phyloP scores from a whole-genome alignment of 495 filamentous ascomycete species.

The Penicillium tannophilum region DNA sequence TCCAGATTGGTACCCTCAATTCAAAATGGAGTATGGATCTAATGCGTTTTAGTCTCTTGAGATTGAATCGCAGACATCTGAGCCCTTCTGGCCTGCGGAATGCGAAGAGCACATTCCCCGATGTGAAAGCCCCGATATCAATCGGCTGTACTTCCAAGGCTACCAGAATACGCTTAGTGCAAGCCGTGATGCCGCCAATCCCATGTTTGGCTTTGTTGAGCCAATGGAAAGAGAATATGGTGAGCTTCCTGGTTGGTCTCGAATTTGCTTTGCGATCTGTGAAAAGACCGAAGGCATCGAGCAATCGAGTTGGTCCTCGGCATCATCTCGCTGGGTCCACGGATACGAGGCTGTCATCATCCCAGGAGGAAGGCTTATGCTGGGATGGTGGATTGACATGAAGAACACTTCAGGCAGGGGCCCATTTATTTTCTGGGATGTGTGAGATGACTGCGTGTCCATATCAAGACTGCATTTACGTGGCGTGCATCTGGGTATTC shows the following conservation, averaged over 20 bases:
- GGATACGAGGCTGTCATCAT: constrained; percentile 53
- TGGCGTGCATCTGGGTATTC: background rate
- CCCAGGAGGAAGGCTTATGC: constrained; percentile 48
- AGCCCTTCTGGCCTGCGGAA: constrained; percentile 27
- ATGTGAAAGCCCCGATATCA: background rate
- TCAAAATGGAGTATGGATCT: background rate
- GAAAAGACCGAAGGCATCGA: constrained; percentile 12
- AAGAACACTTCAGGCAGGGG: constrained; percentile 34
- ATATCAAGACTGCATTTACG: background rate
- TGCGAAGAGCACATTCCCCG: constrained; percentile 27
- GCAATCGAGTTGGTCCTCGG: background rate
- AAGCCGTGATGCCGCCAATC: constrained; percentile 8
- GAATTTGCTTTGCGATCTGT: constrained; percentile 45
- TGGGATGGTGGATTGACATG: constrained; percentile 51
- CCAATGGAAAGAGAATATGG: constrained; percentile 27
- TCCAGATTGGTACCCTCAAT: too few relatives aligned
- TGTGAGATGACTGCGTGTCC: background rate
- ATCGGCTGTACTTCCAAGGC: constrained; percentile 24
- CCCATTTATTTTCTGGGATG: constrained; percentile 59
- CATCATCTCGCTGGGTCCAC: constrained; percentile 28
- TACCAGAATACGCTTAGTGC: constrained; percentile 9
- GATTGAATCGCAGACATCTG: constrained; percentile 11
- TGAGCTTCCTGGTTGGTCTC: constrained; percentile 41
- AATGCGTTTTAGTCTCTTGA: constrained; percentile 26
- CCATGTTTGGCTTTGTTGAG: constrained; percentile 37